These are phyloP conservation scores for Podaxis pistillaris DNA, from an alignment of 768 basidiomycete genomes.

Conservation along the genomic window DNA sequence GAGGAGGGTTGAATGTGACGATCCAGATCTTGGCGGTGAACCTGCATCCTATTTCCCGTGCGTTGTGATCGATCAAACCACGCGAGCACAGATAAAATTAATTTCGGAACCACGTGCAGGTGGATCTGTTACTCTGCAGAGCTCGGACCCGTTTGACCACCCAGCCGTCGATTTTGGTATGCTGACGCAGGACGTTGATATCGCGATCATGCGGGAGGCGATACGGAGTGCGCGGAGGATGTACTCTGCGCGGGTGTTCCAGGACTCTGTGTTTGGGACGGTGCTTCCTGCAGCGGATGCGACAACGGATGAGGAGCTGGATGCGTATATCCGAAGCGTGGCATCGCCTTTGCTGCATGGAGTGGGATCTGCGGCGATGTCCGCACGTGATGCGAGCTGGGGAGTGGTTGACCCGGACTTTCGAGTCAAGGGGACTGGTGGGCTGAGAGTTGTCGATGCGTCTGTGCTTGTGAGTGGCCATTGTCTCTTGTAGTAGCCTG, in stretches of 20 bases:
- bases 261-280: constrained; percentile 1
- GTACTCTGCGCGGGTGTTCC: constrained; percentile 9
- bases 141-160: constrained; percentile 7
- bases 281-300: neutral
- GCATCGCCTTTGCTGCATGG: constrained; percentile 28
- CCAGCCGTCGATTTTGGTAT: constrained; percentile 9
- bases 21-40: constrained; percentile 4
- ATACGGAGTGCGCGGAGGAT: constrained; percentile 14
- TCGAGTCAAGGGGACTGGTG: constrained; percentile 31
- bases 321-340: constrained; percentile 20
- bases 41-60: constrained; percentile 8
- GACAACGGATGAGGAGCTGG: constrained; percentile 1
- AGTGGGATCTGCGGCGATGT: constrained; percentile 32
- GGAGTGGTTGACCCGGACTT: constrained; percentile 39
- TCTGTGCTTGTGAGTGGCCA: constrained; percentile 29
- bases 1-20: neutral
- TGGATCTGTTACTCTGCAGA: constrained; percentile 5
- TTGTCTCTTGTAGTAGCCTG: too few species aligned
- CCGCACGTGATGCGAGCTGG: constrained; percentile 19
- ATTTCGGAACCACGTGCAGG: neutral
- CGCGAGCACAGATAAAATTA: neutral
- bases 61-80: neutral
- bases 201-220: constrained; percentile 12
- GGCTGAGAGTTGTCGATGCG: constrained; percentile 37
- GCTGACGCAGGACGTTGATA: constrained; percentile 12